Evolutionary conservation across 1,284 basidiomycete species (phyloP), one percentile per base, ranked within the genome.

Genomic region (Schizophyllum amplum): DNA sequence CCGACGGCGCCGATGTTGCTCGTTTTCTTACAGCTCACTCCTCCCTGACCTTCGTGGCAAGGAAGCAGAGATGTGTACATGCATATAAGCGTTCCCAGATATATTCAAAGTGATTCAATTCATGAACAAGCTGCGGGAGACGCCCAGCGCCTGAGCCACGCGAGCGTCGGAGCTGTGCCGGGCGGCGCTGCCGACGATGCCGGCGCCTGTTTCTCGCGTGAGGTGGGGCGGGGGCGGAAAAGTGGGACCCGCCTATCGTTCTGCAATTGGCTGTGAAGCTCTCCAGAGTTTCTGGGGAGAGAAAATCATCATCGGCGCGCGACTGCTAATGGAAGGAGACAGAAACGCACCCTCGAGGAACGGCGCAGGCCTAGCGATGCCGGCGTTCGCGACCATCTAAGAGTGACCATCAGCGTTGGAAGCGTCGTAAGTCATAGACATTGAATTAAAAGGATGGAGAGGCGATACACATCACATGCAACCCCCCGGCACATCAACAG

Each of bases 301-400:
- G 9, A 48, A 22, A 25, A 47, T 47, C 50, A 54, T 27, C 51
- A 20, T 6, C 7, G 6, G 5, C n/a, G 17, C 22, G 48, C 11
- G 22, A 11, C 20, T 50, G 15, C 13, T 50, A 11, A 15, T 21
- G 13, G 7, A 3, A 3, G 51, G 47, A 9, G n/a, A 47, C 11
- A 51, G 0, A 53, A 6, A 26, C 52, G 33, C 49, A 57, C 64
- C 60, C 46, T 65, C 60, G 11, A 63, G 49, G 51, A 64, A 52
- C 15, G 60, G 23, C 46, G 56, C 59, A 20, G 56, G 55, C 24
- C 57, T 54, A 6, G 52, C 47, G 17, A 66, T 54, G 0, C 66
- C 66, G 5, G 67, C 66, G 55, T 69, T 69, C 20, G 67, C 67
- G 21, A 68, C 61, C 65, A 67, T 67, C 66, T 67, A 47, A 52